Percentiles rank a stretch among this genome's conserved stretches.
Evolutionary conservation across 768 basidiomycete genomes (phyloP).

Genomic region (Russula foetens): DNA sequence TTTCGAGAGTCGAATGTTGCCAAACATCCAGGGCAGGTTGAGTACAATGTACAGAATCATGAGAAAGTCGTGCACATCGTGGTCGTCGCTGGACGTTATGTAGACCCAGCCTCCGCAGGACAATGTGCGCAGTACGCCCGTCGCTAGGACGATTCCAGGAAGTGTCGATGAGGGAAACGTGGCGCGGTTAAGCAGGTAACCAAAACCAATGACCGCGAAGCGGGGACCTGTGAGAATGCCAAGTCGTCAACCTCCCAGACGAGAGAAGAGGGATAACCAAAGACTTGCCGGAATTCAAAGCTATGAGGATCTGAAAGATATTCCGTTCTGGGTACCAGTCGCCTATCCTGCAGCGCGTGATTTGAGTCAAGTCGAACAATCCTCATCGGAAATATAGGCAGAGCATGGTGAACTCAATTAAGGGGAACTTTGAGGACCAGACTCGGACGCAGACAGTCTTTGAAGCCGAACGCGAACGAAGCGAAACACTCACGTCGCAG

Average conservation of each 20-base stretch:
- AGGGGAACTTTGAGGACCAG: neutral
- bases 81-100: conserved; percentile 78
- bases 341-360: conserved; percentile 51
- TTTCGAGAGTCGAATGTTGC: conserved; percentile 44
- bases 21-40: conserved; percentile 86
- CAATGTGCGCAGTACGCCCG: conserved; percentile 65
- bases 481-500: conserved; percentile 52
- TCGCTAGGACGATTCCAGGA: conserved; percentile 41
- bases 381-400: neutral
- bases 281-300: conserved; percentile 60
- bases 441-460: neutral
- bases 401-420: neutral
- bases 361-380: neutral
- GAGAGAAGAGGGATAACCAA: neutral
- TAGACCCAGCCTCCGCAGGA: conserved; percentile 91
- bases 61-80: conserved; percentile 75
- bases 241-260: neutral
- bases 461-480: neutral
- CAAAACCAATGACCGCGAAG: conserved; percentile 54
- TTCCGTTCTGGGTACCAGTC: conserved; percentile 87
- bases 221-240: conserved; percentile 41
- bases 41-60: conserved; percentile 84
- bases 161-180: conserved; percentile 35
- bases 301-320: conserved; percentile 82
- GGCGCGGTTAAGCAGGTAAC: conserved; percentile 49